phyloP scores from a whole-genome alignment of 2,329 filamentous ascomycete genomes.

The Hypocrella siamensis region DNA sequence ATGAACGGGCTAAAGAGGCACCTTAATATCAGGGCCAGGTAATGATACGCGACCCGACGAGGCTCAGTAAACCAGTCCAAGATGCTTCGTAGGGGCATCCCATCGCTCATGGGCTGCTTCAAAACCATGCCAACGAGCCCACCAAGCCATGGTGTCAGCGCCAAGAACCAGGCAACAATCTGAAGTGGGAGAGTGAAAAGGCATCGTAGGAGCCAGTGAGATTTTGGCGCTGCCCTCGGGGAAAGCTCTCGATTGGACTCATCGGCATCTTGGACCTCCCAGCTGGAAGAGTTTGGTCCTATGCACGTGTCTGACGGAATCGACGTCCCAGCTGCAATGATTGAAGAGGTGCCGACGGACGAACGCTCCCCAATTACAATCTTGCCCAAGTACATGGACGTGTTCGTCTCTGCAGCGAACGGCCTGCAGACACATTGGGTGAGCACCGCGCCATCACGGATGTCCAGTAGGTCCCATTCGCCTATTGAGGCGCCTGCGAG shows the following conservation, averaged over 20 bases:
- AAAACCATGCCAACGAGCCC: constrained; percentile 29
- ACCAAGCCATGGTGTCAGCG: constrained; percentile 27
- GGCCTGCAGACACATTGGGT: constrained; percentile 32
- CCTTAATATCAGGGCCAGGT: constrained; percentile 27
- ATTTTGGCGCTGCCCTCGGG: constrained; percentile 18
- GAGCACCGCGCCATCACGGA: constrained; percentile 31
- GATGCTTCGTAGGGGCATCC: constrained; percentile 22
- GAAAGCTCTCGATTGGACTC: constrained; percentile 30
- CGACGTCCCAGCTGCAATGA: constrained; percentile 32
- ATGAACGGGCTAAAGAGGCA: constrained; percentile 25
- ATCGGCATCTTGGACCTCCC: constrained; percentile 31
- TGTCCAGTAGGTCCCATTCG: constrained; percentile 42
- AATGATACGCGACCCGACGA: constrained; percentile 31
- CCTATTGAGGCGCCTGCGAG: constrained; percentile 28
- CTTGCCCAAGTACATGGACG: constrained; percentile 37
- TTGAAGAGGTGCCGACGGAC: constrained; percentile 29
- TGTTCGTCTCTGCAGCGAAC: constrained; percentile 40
- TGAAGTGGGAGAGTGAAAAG: constrained; percentile 27
- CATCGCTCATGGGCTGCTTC: constrained; percentile 14
- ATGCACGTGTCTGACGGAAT: constrained; percentile 34
- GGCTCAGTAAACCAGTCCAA: constrained; percentile 32
- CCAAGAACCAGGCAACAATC: constrained; percentile 22
- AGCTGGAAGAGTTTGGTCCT: constrained; percentile 40
- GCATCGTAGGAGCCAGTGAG: constrained; percentile 27
- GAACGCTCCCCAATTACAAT: constrained; percentile 32